These are phyloP conservation scores for Emmonsia crescens DNA, from an alignment of 2,329 filamentous ascomycete species.

Conservation along the genomic window DNA sequence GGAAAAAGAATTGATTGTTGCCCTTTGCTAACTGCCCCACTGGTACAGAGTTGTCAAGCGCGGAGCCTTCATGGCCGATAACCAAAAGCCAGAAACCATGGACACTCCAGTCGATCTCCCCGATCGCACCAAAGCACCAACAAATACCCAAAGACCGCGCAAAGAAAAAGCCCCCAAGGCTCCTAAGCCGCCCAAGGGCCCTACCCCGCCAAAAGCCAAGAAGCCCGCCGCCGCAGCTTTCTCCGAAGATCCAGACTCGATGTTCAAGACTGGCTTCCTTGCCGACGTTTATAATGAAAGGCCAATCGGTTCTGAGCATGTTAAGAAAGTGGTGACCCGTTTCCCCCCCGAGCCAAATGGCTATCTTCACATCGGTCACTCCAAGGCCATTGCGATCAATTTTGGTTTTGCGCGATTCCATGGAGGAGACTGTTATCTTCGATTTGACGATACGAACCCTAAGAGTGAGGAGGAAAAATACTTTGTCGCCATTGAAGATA, in stretches of 20 bases:
- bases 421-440: conserved; percentile 62
- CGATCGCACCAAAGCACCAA: conserved; percentile 6
- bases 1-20: not conserved
- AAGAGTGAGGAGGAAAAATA: conserved; percentile 85
- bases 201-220: conserved; percentile 23
- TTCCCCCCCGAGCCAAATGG: conserved; percentile 88
- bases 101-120: conserved; percentile 1
- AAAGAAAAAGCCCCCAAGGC: conserved; percentile 37
- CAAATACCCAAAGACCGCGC: conserved; percentile 33
- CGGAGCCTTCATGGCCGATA: not conserved
- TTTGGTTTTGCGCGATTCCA: conserved; percentile 87
- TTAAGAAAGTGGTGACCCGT: conserved; percentile 47
- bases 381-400: conserved; percentile 91
- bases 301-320: conserved; percentile 37
- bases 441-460: conserved; percentile 94
- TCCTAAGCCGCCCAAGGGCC: conserved; percentile 22
- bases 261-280: conserved; percentile 74
- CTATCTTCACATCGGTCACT: conserved; percentile 85
- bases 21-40: not conserved
- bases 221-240: conserved; percentile 16
- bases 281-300: conserved; percentile 60
- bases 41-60: not conserved
- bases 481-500: conserved; percentile 79
- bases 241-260: conserved; percentile 44
- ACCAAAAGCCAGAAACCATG: not conserved